Evolutionary conservation across 2,329 filamentous ascomycete species (phyloP).

Genomic region (Stenocarpella maydis): DNA sequence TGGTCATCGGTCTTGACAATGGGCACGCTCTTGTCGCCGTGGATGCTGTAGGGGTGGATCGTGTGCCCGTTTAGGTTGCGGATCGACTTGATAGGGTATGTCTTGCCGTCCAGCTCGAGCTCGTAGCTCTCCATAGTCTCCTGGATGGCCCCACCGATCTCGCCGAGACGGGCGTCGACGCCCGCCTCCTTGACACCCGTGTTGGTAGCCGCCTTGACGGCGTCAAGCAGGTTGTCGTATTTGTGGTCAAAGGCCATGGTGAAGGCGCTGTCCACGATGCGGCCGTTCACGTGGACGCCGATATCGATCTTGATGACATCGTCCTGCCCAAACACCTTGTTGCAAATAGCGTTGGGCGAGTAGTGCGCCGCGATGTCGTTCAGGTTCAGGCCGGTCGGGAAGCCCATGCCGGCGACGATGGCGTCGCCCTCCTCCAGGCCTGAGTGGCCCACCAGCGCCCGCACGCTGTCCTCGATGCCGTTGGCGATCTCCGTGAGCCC

Average conservation of each 20-base stretch:
- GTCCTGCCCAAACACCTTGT: constrained; percentile 72
- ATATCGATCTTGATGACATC: constrained; percentile 88
- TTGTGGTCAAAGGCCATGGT: constrained; percentile 78
- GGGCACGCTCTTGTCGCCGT: constrained; percentile 91
- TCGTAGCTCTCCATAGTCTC: constrained; percentile 95
- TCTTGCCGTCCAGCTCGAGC: constrained; percentile 81
- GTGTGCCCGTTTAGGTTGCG: constrained; percentile 90
- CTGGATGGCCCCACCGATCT: constrained; percentile 85
- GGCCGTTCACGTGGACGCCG: constrained; percentile 81
- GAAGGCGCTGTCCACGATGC: constrained; percentile 84
- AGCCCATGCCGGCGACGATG: constrained; percentile 80
- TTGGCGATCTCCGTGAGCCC: constrained; percentile 81
- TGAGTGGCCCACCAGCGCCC: constrained; percentile 76
- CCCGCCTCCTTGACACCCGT: constrained; percentile 91
- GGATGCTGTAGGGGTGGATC: constrained; percentile 88
- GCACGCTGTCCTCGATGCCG: constrained; percentile 81
- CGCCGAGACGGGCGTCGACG: constrained; percentile 88
- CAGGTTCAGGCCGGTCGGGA: constrained; percentile 82
- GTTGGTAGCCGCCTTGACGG: constrained; percentile 80
- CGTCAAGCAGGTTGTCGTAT: constrained; percentile 77
- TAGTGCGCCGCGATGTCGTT: constrained; percentile 87
- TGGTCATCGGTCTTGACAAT: constrained; percentile 89
- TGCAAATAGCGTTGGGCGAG: constrained; percentile 84
- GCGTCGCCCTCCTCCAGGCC: constrained; percentile 81
- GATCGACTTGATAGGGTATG: constrained; percentile 83